Conservation (phyloP, 495 filamentous ascomycete genomes). For the Cetradonia linearis region DNA sequence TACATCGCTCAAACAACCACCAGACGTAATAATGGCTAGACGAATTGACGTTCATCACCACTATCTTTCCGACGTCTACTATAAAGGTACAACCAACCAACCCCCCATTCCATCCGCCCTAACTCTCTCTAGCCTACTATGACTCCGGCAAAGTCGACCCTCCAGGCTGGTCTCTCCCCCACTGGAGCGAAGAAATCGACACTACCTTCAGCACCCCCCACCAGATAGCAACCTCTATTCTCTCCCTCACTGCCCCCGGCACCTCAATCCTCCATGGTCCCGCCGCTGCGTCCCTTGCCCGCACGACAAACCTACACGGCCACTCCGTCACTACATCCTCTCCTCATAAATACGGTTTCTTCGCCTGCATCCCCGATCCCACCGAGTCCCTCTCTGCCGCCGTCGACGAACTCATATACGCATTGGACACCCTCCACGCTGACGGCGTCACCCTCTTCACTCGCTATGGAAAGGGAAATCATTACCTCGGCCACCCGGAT, state of each 20-base stretch:
- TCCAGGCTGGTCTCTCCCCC: background rate
- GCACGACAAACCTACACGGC: background rate
- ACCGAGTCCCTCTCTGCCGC: background rate
- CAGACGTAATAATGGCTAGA: background rate
- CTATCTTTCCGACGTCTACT: constrained; percentile 1
- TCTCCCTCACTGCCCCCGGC: background rate
- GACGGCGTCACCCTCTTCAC: constrained; percentile 8
- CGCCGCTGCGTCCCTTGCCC: background rate
- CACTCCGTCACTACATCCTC: background rate
- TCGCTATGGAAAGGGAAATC: constrained; percentile 33
- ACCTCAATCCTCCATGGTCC: background rate
- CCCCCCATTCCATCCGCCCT: background rate
- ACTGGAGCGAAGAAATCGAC: background rate
- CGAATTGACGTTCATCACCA: constrained; percentile 14
- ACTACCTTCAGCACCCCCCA: background rate
- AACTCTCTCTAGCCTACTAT: background rate
- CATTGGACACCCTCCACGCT: background rate
- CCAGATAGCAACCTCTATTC: background rate
- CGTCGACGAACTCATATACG: background rate
- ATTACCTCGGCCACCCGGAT: constrained; percentile 40
- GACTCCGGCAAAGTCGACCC: background rate
- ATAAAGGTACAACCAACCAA: background rate
- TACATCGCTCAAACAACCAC: background rate
- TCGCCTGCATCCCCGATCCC: constrained; percentile 4
- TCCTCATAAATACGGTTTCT: background rate